A percentile compares a stretch with the other conserved stretches of the same genome.
Conservation (phyloP, 805 yeast species). For the Zygoascus tannicola region DNA sequence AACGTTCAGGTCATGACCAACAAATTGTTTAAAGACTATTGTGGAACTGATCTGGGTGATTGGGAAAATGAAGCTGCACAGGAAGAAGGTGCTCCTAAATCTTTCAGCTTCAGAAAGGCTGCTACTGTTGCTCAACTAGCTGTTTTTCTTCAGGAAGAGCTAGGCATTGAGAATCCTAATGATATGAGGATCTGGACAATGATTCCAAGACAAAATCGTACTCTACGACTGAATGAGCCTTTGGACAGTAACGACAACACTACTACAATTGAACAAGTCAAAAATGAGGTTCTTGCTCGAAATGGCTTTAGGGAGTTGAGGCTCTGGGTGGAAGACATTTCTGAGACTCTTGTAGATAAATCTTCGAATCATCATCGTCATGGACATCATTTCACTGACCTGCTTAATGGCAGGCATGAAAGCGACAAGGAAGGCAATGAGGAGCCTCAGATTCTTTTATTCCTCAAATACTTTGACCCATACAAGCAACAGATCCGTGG, state of each 20-base stretch:
- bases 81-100: constrained; percentile 39
- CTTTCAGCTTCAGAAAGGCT: constrained; percentile 47
- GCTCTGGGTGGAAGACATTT: constrained; percentile 46
- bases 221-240: constrained; percentile 52
- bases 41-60: constrained; percentile 71
- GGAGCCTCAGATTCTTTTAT: constrained; percentile 15
- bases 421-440: constrained; percentile 3
- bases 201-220: constrained; percentile 59
- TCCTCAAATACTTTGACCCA: constrained; percentile 59
- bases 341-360: constrained; percentile 1
- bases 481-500: constrained; percentile 49
- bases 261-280: constrained; percentile 42
- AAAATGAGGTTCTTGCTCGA: constrained; percentile 28
- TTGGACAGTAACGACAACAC: constrained; percentile 21
- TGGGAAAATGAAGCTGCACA: constrained; percentile 35
- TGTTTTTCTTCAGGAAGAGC: constrained; percentile 37
- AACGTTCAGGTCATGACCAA: constrained; percentile 49
- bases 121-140: constrained; percentile 44
- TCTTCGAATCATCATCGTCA: constrained; percentile 9
- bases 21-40: constrained; percentile 45
- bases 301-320: constrained; percentile 35
- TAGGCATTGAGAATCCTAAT: constrained; percentile 28
- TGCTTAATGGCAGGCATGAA: background rate
- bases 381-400: background rate
- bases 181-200: constrained; percentile 54